phyloP scores from a whole-genome alignment of 805 yeast genomes.

The Saccharomycopsis synnaedendra region DNA sequence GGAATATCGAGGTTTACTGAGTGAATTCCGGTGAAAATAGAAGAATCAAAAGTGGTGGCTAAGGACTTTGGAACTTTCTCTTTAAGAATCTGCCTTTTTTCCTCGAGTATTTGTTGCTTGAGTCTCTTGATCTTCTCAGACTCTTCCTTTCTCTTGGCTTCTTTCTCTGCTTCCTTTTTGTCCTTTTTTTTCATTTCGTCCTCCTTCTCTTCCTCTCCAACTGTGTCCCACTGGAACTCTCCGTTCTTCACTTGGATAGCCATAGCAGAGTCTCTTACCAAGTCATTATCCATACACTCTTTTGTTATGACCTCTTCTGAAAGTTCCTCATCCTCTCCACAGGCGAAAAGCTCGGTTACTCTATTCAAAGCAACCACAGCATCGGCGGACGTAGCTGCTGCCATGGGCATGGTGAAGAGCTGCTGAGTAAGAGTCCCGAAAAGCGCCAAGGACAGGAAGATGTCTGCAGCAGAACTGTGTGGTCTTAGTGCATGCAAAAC shows the following conservation, averaged over 20 bases:
- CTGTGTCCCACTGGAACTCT: conserved; percentile 26
- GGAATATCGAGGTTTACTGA: conserved; percentile 36
- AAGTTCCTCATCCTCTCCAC: conserved; percentile 30
- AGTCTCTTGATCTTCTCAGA: background rate
- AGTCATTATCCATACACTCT: conserved; percentile 15
- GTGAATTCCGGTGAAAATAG: conserved; percentile 14
- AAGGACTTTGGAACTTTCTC: conserved; percentile 34
- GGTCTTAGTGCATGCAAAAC: conserved; percentile 28
- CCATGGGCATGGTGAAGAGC: conserved; percentile 59
- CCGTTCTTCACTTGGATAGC: conserved; percentile 44
- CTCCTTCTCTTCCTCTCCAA: background rate
- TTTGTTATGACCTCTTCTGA: conserved; percentile 18
- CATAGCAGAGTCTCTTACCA: conserved; percentile 17
- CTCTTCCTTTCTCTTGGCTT: background rate
- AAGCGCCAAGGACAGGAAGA: conserved; percentile 61
- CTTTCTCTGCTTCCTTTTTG: background rate
- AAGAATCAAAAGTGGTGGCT: conserved; percentile 19
- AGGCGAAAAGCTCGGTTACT: conserved; percentile 40
- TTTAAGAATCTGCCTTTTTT: no score
- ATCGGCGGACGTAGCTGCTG: conserved; percentile 58
- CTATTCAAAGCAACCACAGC: conserved; percentile 52
- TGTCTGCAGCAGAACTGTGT: conserved; percentile 41
- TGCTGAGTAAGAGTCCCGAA: conserved; percentile 53
- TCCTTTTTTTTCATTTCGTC: background rate
- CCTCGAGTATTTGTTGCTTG: no score